These are phyloP conservation scores for Fallopia convolvulus DNA, from an alignment of 148 eudicot species.

Conservation along the genomic window DNA sequence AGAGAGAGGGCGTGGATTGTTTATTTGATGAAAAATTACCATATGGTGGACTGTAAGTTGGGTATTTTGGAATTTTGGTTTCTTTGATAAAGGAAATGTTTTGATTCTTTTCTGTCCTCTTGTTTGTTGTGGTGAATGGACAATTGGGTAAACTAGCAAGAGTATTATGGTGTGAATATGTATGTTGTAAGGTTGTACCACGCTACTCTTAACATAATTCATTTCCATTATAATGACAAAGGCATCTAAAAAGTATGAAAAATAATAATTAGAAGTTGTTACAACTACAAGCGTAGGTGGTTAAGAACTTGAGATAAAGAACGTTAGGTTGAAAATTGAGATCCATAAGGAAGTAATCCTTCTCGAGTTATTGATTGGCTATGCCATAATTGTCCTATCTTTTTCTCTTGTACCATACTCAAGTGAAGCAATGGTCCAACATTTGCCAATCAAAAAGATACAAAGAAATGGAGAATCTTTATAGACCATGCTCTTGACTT, in stretches of 20 bases:
- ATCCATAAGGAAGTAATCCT: not conserved
- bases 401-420: not conserved
- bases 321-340: not conserved
- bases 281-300: not conserved
- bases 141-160: not conserved
- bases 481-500: not conserved
- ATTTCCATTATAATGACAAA: not conserved
- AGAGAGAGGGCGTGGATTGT: not conserved
- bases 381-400: not conserved
- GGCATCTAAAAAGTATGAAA: not conserved
- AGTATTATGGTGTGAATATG: not conserved
- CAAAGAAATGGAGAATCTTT: not conserved
- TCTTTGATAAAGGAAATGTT: not conserved
- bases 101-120: not conserved
- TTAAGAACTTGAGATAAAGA: not conserved
- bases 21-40: not conserved
- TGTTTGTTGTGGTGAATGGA: not conserved
- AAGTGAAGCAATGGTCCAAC: constrained; percentile 4
- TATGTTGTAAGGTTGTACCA: not conserved
- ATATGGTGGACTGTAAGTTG: not conserved
- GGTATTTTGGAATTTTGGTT: not conserved
- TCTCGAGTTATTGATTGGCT: not conserved
- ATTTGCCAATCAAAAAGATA: not conserved
- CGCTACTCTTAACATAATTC: not conserved
- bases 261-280: not conserved